A percentile compares a stretch with the other conserved stretches of the same genome.
phyloP scores from a whole-genome alignment of 371 early-diverging fungal genomes.

The Nematocida sp. region DNA sequence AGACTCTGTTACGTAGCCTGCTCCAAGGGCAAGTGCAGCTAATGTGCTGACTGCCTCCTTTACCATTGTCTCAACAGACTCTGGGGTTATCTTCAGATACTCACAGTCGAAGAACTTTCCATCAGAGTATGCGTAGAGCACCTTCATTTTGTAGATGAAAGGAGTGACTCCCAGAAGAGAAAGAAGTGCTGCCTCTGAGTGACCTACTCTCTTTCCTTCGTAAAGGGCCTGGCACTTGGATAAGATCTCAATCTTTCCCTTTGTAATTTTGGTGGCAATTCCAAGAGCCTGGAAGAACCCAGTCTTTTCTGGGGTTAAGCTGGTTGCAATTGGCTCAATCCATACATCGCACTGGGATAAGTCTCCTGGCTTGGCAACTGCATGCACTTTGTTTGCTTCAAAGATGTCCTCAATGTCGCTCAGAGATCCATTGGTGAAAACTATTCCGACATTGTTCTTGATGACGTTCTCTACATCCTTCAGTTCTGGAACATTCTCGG shows the following conservation, averaged over 20 bases:
- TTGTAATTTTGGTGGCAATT: slow-evolving; percentile 99
- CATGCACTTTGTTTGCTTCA: slow-evolving; percentile 84
- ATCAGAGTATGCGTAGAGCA: slow-evolving; percentile 85
- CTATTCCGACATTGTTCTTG: slow-evolving; percentile 93
- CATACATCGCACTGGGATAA: slow-evolving; percentile 88
- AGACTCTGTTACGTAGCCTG: slow-evolving; percentile 85
- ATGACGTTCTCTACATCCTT: slow-evolving; percentile 78
- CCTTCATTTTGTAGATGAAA: slow-evolving; percentile 96
- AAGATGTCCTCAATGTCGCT: slow-evolving; percentile 86
- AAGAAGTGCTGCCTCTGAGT: slow-evolving; percentile 94
- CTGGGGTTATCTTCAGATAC: slow-evolving; percentile 86
- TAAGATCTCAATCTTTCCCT: slow-evolving; percentile 99
- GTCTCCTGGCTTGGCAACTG: slow-evolving; percentile 96
- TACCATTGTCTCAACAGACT: slow-evolving; percentile 77
- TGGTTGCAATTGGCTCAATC: slow-evolving; percentile 95
- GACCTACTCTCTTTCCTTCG: slow-evolving; percentile 87
- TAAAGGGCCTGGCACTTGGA: slow-evolving; percentile 85
- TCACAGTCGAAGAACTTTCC: slow-evolving; percentile 82
- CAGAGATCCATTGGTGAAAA: slow-evolving; percentile 86
- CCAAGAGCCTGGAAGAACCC: slow-evolving; percentile 99
- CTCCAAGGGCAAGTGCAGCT: slow-evolving; percentile 86
- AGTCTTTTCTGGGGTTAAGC: slow-evolving; percentile 99
- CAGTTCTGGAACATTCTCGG: slow-evolving; percentile 72
- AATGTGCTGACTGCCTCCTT: slow-evolving; percentile 78
- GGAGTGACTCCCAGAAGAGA: slow-evolving; percentile 99